Base-by-base conservation (phyloP, 129 eudicot genomes). In the Lonicera japonica region DNA sequence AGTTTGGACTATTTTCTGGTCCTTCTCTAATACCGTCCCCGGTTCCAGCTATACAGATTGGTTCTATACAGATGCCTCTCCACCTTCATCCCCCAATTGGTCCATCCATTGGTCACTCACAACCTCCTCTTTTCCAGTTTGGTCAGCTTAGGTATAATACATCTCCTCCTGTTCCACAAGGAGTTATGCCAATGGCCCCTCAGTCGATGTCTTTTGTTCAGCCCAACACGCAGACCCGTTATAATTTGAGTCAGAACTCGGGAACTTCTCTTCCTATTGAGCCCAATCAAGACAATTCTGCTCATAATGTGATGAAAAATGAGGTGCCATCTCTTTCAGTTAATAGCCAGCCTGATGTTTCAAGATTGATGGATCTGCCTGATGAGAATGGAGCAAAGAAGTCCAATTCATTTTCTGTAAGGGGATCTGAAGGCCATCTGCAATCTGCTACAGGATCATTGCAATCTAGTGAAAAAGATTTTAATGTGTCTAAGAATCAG, bases 51-150 rank as follows among this genome's bases (percentile, higher is more conserved):
- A 94, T 94, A 73, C 99, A 94, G 75, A 94, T 94, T 59, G 99
- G 99, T 69, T 94, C 99, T 0, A 94, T 94, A 52, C 99, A 88
- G 82, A 94, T 94, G 96, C 99, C 99, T 34, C 92, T 88, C 21
- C 98, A 87, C 54, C 76, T 87, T 66, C 91, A 82, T 46, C 82
- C 90, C 47, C 87, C 89, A 48, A 71, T 86, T 70, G 95, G 82
- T 58, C 80, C 90, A 8, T 76, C 98, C 57, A 64, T 87, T 72
- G 56, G 76, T 60, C 95, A 92, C 48, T n/a, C 85, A 51, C 92
- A 83, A 52, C 82, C 82, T 52, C 95, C 96, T 0, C 75, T 88
- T 21, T 88, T 94, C 73, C 99, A 94, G 41, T 88, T 94, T 70
- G 99, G 99, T 81, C 99, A 94, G 77, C 70, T 94, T 19, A 76